phyloP scores from a whole-genome alignment of 2,329 filamentous ascomycete genomes.

The Diaporthe citrichinensis region DNA sequence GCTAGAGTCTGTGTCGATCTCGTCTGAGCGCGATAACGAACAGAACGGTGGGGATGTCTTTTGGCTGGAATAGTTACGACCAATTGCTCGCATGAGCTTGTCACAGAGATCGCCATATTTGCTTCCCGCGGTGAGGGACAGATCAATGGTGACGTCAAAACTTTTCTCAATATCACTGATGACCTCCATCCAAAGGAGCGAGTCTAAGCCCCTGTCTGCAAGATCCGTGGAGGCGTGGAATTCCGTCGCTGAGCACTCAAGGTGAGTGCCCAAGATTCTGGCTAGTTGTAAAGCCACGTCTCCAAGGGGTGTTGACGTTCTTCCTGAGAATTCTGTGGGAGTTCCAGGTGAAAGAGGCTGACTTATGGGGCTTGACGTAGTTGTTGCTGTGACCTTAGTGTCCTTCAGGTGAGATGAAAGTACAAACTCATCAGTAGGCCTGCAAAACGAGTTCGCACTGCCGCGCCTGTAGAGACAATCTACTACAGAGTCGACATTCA shows the following conservation, averaged over 20 bases:
- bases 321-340: background rate
- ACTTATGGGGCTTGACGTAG: background rate
- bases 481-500: background rate
- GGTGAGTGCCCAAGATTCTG: background rate
- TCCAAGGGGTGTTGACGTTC: background rate
- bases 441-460: background rate
- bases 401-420: background rate
- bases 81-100: background rate
- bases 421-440: background rate
- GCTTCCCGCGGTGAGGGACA: background rate
- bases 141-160: background rate
- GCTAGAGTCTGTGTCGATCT: background rate
- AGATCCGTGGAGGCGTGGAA: background rate
- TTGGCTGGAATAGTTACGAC: background rate
- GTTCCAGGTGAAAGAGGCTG: background rate
- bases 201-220: background rate
- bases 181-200: background rate
- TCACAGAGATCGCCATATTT: background rate
- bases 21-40: background rate
- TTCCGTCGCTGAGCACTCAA: background rate
- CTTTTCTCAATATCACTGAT: background rate
- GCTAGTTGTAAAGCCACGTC: background rate
- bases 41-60: background rate
- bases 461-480: background rate
- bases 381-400: background rate